Percentiles rank a stretch among this genome's conserved stretches.
phyloP scores from a whole-genome alignment of 2,329 filamentous ascomycete species.

The Aspergillus flavus region DNA sequence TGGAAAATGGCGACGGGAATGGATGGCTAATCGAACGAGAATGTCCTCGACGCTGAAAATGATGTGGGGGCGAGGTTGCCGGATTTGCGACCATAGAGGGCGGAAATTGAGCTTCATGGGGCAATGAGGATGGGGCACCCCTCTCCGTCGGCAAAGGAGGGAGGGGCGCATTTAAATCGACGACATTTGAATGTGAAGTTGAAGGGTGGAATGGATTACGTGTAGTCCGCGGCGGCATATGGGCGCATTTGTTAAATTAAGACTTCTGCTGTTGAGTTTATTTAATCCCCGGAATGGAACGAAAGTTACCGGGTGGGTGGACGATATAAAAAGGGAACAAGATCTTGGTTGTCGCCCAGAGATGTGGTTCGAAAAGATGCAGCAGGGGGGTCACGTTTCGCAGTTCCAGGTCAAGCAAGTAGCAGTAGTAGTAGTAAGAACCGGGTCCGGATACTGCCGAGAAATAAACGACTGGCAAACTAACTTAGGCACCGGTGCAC shows the following conservation, averaged over 20 bases:
- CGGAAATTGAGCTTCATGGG: slow-evolving; percentile 30
- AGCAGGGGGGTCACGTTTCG: background rate
- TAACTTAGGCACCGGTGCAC: background rate
- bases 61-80: slow-evolving; percentile 22
- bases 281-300: background rate
- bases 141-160: slow-evolving; percentile 21
- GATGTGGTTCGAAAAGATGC: background rate
- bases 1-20: slow-evolving; percentile 70
- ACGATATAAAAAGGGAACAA: background rate
- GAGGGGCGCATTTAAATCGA: slow-evolving; percentile 23
- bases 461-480: slow-evolving; percentile 1
- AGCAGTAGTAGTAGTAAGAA: background rate
- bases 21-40: slow-evolving; percentile 77
- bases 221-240: slow-evolving; percentile 41
- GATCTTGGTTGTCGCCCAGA: background rate
- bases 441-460: slow-evolving; percentile 10
- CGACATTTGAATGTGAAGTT: slow-evolving; percentile 24
- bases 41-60: slow-evolving; percentile 44
- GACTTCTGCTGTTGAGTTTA: background rate
- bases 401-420: background rate
- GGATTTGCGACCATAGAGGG: slow-evolving; percentile 24
- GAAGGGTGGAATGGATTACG: slow-evolving; percentile 34
- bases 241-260: slow-evolving; percentile 29
- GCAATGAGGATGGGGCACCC: slow-evolving; percentile 21
- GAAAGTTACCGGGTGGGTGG: background rate